A percentile compares a stretch with the other conserved stretches of the same genome.
These are phyloP conservation scores for Trichophyton benhamiae DNA, from an alignment of 2,329 filamentous ascomycete genomes.

Conservation along the genomic window DNA sequence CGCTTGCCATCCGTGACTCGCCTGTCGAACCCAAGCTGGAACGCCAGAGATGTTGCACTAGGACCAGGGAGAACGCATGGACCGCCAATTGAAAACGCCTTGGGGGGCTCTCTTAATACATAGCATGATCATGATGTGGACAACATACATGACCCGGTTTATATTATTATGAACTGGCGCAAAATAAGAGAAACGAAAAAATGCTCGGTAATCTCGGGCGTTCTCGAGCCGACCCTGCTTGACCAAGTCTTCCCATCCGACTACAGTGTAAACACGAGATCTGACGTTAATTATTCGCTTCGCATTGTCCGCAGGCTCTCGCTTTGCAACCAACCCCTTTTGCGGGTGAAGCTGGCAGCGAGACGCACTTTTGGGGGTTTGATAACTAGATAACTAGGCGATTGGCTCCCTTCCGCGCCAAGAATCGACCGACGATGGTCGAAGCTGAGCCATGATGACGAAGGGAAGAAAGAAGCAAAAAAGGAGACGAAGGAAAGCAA, in stretches of 20 bases:
- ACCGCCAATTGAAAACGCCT: slow-evolving; percentile 1
- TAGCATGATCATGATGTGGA: neutral
- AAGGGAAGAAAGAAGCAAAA: neutral
- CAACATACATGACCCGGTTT: neutral
- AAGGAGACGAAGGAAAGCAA: neutral
- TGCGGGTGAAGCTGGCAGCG: neutral
- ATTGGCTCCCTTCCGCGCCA: slow-evolving; percentile 1
- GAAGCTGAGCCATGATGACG: neutral
- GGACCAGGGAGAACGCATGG: neutral
- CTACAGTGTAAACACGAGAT: neutral
- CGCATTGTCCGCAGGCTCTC: neutral
- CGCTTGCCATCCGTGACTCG: neutral
- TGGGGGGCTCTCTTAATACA: neutral
- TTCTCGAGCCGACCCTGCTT: neutral
- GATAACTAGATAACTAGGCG: neutral
- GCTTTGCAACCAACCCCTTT: neutral
- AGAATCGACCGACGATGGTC: neutral
- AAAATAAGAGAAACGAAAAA: neutral
- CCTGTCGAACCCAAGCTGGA: neutral
- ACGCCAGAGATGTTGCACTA: neutral
- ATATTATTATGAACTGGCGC: neutral
- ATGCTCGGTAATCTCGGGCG: neutral
- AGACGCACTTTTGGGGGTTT: no score
- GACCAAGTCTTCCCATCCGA: neutral
- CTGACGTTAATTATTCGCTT: neutral